phyloP scores from a whole-genome alignment of 306 rosid species.

The Adenanthera pavonina region DNA sequence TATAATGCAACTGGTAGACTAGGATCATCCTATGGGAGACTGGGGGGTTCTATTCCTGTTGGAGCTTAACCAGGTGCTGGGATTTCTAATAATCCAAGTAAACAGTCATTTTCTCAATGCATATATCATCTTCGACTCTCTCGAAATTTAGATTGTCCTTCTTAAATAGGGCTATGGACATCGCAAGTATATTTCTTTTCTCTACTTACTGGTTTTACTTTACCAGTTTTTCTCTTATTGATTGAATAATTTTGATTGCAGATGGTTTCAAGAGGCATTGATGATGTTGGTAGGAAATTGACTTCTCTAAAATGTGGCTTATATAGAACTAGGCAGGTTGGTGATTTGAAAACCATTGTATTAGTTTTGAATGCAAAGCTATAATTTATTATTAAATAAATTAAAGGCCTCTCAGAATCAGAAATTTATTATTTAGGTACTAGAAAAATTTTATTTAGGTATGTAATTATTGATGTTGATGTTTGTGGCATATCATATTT shows the following conservation, averaged over 20 bases:
- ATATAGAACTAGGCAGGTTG: conserved; percentile 79
- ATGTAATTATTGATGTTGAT: conserved; percentile 25
- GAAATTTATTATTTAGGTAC: background rate
- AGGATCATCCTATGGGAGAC: conserved; percentile 65
- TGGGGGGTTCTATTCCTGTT: conserved; percentile 49
- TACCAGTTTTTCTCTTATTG: conserved; percentile 13
- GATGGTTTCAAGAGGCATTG: conserved; percentile 55
- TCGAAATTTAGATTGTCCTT: conserved; percentile 48
- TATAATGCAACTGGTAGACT: conserved; percentile 81
- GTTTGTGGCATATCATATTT: conserved; percentile 25
- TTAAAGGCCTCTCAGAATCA: background rate
- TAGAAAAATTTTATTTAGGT: conserved; percentile 20
- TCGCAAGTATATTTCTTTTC: conserved; percentile 54
- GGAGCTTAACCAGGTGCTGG: conserved; percentile 46
- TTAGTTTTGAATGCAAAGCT: conserved; percentile 23
- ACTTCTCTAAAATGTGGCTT: conserved; percentile 58
- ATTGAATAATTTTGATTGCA: conserved; percentile 48
- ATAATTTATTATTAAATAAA: conserved; percentile 18
- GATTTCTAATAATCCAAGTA: conserved; percentile 41
- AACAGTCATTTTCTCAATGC: conserved; percentile 55
- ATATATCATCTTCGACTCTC: conserved; percentile 59
- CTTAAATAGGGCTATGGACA: conserved; percentile 65
- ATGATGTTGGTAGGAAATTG: conserved; percentile 60
- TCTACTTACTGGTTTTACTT: conserved; percentile 31
- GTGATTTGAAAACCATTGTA: conserved; percentile 45